Evolutionary conservation across 805 yeast species (phyloP).

Genomic region (Saccharomycopsis fibuligera): DNA sequence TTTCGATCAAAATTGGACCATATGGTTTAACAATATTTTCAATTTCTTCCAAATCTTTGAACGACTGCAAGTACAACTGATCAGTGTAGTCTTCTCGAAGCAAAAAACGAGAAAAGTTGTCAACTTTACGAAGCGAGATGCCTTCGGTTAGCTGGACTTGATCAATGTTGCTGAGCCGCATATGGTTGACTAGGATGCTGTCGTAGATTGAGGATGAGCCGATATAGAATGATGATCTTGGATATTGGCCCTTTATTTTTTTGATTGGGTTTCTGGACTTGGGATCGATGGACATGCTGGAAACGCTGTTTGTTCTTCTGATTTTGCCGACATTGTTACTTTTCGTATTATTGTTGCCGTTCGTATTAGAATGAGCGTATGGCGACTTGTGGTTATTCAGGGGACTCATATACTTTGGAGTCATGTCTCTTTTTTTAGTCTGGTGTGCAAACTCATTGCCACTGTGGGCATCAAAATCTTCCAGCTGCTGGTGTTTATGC

Average conservation of each 20-base stretch:
- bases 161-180: slow-evolving; percentile 63
- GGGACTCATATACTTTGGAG: too few relatives aligned
- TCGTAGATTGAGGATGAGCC: slow-evolving; percentile 89
- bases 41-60: slow-evolving; percentile 73
- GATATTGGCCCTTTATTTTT: slow-evolving; percentile 60
- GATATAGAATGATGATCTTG: slow-evolving; percentile 81
- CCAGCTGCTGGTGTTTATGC: slow-evolving; percentile 21
- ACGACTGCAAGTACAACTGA: slow-evolving; percentile 59
- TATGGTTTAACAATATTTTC: slow-evolving; percentile 88
- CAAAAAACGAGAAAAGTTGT: slow-evolving; percentile 67
- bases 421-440: too few relatives aligned
- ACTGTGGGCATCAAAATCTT: too few relatives aligned
- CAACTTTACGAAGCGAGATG: slow-evolving; percentile 70
- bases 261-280: too few relatives aligned
- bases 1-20: slow-evolving; percentile 72
- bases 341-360: not conserved
- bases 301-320: slow-evolving; percentile 22
- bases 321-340: slow-evolving; percentile 4
- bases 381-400: too few relatives aligned
- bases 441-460: too few relatives aligned
- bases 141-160: slow-evolving; percentile 69
- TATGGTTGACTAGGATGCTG: slow-evolving; percentile 54
- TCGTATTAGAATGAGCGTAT: too few relatives aligned
- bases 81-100: slow-evolving; percentile 76
- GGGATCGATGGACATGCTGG: slow-evolving; percentile 38